Conservation (phyloP, 345 rosid species). For the Arabidopsis arenosa region DNA sequence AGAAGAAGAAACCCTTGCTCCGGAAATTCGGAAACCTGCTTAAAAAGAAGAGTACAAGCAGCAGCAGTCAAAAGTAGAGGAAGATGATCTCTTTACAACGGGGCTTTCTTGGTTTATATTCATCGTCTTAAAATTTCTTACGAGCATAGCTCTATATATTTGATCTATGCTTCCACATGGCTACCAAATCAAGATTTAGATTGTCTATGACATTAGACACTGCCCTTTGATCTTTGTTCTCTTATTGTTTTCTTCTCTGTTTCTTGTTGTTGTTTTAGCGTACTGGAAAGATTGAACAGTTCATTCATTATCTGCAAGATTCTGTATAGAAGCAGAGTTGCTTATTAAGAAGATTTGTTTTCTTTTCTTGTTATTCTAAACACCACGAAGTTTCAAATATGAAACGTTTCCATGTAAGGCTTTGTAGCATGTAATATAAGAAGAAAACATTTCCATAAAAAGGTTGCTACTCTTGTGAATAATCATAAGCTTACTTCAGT, state of each 20-base stretch:
- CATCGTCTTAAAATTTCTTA: not conserved
- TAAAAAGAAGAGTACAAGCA: conserved; percentile 78
- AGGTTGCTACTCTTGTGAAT: not conserved
- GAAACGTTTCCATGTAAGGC: not conserved
- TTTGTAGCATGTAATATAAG: not conserved
- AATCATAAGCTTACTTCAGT: not conserved
- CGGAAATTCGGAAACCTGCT: conserved; percentile 85
- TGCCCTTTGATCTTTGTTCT: conserved; percentile 34
- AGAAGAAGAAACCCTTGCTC: conserved; percentile 89
- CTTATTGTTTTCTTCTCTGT: not conserved
- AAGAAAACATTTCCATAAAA: not conserved
- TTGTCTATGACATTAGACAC: conserved; percentile 27
- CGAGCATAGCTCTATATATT: conserved; percentile 8
- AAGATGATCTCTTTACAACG: conserved; percentile 6
- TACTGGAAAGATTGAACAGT: conserved; percentile 8
- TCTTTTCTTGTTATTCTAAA: not conserved
- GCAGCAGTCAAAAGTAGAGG: conserved; percentile 53
- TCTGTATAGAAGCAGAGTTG: conserved; percentile 27
- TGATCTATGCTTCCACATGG: conserved; percentile 11
- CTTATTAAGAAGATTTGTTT: not conserved
- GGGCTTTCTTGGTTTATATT: conserved; percentile 19
- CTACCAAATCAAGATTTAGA: conserved; percentile 24
- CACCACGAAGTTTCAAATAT: not conserved
- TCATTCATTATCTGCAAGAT: conserved; percentile 8
- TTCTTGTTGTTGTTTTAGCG: conserved; percentile 5